phyloP scores from a whole-genome alignment of 1,284 basidiomycete genomes.

The Pseudozyma pruni region DNA sequence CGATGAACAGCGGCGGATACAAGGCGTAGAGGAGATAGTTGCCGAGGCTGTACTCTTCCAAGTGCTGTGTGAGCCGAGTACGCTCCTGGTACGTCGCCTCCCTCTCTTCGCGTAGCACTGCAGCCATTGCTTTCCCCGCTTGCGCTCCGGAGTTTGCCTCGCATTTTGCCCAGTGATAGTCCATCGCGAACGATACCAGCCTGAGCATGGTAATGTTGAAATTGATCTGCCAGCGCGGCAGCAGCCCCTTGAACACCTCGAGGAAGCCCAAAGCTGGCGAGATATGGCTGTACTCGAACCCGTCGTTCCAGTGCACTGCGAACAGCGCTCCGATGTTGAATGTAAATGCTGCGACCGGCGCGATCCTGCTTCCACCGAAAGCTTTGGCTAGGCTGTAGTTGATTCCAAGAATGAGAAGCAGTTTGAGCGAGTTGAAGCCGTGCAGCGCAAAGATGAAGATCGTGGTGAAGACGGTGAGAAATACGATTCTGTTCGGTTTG shows the following conservation, averaged over 20 bases:
- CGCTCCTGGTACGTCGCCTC: conserved; percentile 42
- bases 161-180: conserved; percentile 79
- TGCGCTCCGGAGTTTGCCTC: conserved; percentile 70
- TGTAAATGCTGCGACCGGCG: conserved; percentile 74
- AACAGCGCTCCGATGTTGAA: conserved; percentile 83
- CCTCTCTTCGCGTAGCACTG: conserved; percentile 9
- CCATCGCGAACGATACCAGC: conserved; percentile 90
- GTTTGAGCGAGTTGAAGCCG: conserved; percentile 84
- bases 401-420: conserved; percentile 76
- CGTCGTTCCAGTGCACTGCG: conserved; percentile 79
- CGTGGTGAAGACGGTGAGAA: conserved; percentile 73
- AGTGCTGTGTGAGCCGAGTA: conserved; percentile 32
- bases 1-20: conserved; percentile 94
- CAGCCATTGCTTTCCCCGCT: conserved; percentile 15
- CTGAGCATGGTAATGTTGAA: conserved; percentile 98
- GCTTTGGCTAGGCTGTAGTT: conserved; percentile 76
- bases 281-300: conserved; percentile 77
- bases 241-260: conserved; percentile 76
- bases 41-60: conserved; percentile 72
- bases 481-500: conserved; percentile 71
- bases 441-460: conserved; percentile 82
- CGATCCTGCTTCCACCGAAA: conserved; percentile 67
- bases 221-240: conserved; percentile 91
- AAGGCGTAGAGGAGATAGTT: conserved; percentile 81
- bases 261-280: conserved; percentile 74